These are phyloP conservation scores for Nothomitra cinnamomea DNA, from an alignment of 2,329 filamentous ascomycete genomes.

Conservation along the genomic window DNA sequence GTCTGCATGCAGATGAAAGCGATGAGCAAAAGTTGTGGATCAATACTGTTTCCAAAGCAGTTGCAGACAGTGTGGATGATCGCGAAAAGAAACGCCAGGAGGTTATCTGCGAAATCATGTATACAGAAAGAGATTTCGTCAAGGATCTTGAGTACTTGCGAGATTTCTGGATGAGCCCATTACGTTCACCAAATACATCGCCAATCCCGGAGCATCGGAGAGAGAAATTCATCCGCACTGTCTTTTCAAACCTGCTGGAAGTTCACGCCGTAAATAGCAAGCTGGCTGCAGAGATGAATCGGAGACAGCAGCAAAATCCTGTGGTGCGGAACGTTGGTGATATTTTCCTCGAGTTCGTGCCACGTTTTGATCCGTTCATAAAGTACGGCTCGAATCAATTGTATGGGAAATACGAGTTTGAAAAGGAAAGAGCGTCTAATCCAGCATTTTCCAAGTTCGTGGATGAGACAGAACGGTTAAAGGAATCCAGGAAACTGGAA, in stretches of 20 bases:
- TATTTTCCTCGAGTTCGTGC: slow-evolving; percentile 83
- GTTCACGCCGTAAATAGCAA: slow-evolving; percentile 83
- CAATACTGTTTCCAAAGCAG: slow-evolving; percentile 89
- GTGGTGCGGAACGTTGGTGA: slow-evolving; percentile 84
- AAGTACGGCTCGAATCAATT: slow-evolving; percentile 90
- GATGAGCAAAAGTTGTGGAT: slow-evolving; percentile 99
- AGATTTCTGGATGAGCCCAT: slow-evolving; percentile 94
- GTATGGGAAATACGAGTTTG: slow-evolving; percentile 94
- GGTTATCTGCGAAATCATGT: slow-evolving; percentile 95
- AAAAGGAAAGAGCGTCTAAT: slow-evolving; percentile 83
- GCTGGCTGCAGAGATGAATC: slow-evolving; percentile 74
- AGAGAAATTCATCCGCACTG: slow-evolving; percentile 81
- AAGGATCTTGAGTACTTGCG: slow-evolving; percentile 95
- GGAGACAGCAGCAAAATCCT: slow-evolving; percentile 75
- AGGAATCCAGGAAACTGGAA: slow-evolving; percentile 92
- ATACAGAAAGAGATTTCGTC: slow-evolving; percentile 96
- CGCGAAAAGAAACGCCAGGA: slow-evolving; percentile 95
- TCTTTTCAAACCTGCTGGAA: slow-evolving; percentile 92
- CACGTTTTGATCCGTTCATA: slow-evolving; percentile 90
- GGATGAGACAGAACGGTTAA: slow-evolving; percentile 87
- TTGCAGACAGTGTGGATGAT: slow-evolving; percentile 78
- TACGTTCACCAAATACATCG: slow-evolving; percentile 54
- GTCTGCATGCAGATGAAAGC: slow-evolving; percentile 68
- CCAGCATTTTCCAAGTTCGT: slow-evolving; percentile 77
- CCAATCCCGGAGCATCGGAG: slow-evolving; percentile 77